Conservation (phyloP, 257 asterid genomes). For the Linderniella brevidens region DNA sequence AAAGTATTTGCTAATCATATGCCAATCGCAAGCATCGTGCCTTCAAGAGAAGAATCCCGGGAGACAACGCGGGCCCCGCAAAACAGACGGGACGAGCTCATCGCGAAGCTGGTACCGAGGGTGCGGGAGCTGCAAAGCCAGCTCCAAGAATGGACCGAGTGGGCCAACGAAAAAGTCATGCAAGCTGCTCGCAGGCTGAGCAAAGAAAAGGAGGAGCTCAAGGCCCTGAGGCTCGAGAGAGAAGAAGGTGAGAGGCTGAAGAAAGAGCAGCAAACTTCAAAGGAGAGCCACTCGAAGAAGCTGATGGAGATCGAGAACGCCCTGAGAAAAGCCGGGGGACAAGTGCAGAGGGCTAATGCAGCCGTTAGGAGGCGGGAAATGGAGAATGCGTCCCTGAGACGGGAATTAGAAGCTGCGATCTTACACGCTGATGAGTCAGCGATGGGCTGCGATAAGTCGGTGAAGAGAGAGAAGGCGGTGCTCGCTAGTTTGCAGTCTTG, state of each 20-base stretch:
- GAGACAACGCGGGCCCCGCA: conserved; percentile 44
- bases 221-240: conserved; percentile 77
- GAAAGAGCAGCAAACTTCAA: conserved; percentile 66
- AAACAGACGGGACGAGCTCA: conserved; percentile 73
- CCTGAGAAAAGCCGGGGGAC: conserved; percentile 61
- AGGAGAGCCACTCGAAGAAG: conserved; percentile 67
- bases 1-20: conserved; percentile 27
- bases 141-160: conserved; percentile 95
- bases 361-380: conserved; percentile 67
- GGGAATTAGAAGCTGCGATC: conserved; percentile 79
- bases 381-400: conserved; percentile 46
- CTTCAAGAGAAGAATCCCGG: conserved; percentile 25
- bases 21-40: conserved; percentile 28
- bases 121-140: conserved; percentile 60
- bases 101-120: conserved; percentile 62
- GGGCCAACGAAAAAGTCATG: conserved; percentile 99
- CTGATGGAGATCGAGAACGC: conserved; percentile 84
- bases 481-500: conserved; percentile 52
- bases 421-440: conserved; percentile 60
- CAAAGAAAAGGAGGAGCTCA: conserved; percentile 82
- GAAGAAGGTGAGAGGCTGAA: conserved; percentile 80
- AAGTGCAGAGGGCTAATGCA: conserved; percentile 63
- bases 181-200: conserved; percentile 87
- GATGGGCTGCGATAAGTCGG: no score
- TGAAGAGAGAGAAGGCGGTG: conserved; percentile 63